Evolutionary conservation across 1,284 basidiomycete species (phyloP), one percentile per base, ranked within the genome.

Genomic region (Veloboletus limbatus): DNA sequence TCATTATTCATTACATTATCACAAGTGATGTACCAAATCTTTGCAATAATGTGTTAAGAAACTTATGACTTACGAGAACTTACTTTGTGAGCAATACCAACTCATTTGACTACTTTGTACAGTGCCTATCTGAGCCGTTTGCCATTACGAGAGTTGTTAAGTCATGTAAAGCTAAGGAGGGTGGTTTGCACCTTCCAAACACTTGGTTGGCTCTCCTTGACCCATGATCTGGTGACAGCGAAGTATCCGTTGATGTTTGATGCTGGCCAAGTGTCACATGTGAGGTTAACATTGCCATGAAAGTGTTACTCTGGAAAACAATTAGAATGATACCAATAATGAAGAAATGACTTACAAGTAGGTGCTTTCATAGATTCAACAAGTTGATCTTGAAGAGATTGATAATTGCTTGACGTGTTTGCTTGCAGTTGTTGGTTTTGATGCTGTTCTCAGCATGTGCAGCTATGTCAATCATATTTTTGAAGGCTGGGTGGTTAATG

Each of bases 391-490:
- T 45, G 32, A 45, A 45, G 6, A 10, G 16, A 8, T 39, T 16
- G 18, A 45, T 45, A 28, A 45, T 40, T n/a, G 17, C 36, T 13
- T 25, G 13, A 6, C 37, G 8, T 6, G 36, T 40, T 16, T 16
- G 13, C 16, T 25, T 30, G n/a, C 17, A 26, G 39, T 39, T 40
- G 22, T 54, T 57, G 11, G 62, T 53, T 9, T 43, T 51, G 10
- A 62, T 44, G 3, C 48, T 52, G 6, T 54, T 41, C 6, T 25
- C 53, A 11, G 59, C 56, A 14, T 36, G 50, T 10, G 60, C 26
- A 8, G 55, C 53, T 18, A 61, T 36, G 11, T 60, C 32, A n/a
- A 65, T 57, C 57, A 65, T 55, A 1, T 51, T 47, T 14, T 51
- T 47, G 38, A 64, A 64, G 2, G 40, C 20, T 1, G 56, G 54